phyloP scores from a whole-genome alignment of 495 filamentous ascomycete species.

The Neohortaea acidophila region DNA sequence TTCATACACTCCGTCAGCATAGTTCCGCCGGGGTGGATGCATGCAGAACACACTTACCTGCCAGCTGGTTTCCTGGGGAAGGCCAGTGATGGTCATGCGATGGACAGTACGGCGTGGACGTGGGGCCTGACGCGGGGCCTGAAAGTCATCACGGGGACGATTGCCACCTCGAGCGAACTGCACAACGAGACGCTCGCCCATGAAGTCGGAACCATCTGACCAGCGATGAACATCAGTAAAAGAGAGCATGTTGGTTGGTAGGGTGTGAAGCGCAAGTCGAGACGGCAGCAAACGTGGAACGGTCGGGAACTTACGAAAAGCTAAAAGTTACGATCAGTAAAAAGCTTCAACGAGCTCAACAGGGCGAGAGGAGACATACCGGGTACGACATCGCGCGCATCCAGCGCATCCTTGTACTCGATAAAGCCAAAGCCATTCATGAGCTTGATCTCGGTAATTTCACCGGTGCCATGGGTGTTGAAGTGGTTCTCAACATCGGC shows the following conservation, averaged over 20 bases:
- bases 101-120: slow-evolving; percentile 87
- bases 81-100: slow-evolving; percentile 93
- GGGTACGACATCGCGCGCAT: slow-evolving; percentile 92
- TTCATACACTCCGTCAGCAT: too few relatives aligned
- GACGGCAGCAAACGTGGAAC: slow-evolving; percentile 13
- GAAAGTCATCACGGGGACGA: slow-evolving; percentile 64
- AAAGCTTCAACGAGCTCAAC: too few relatives aligned
- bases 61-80: slow-evolving; percentile 97
- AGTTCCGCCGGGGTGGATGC: slow-evolving; percentile 21
- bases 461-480: slow-evolving; percentile 82
- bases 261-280: neutral
- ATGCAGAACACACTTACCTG: slow-evolving; percentile 67
- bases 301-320: slow-evolving; percentile 34
- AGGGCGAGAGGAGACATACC: slow-evolving; percentile 47
- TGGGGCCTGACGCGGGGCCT: slow-evolving; percentile 63
- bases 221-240: slow-evolving; percentile 24
- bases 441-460: slow-evolving; percentile 96
- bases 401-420: slow-evolving; percentile 94
- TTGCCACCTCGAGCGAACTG: slow-evolving; percentile 84
- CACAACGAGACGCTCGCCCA: slow-evolving; percentile 89
- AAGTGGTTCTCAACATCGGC: slow-evolving; percentile 94
- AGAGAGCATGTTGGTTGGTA: slow-evolving; percentile 10
- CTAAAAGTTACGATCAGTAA: slow-evolving; percentile 18
- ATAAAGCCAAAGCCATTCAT: slow-evolving; percentile 99
- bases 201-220: slow-evolving; percentile 91